Evolutionary conservation across 2,329 filamentous ascomycete species (phyloP).

Genomic region (Penicillium sp.): DNA sequence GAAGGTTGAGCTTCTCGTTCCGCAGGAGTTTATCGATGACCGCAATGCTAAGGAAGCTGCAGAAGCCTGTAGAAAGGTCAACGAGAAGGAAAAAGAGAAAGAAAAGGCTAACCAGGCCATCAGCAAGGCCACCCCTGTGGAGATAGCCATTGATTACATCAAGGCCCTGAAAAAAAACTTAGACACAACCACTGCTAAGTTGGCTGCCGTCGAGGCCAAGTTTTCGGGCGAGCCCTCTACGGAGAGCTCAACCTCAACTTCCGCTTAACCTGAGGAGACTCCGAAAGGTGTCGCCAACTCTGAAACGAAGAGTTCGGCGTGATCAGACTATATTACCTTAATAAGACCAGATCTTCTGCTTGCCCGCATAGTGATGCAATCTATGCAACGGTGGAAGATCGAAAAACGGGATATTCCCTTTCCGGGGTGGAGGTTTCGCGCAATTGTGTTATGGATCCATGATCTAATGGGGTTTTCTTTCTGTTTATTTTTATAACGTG

Average conservation of each 20-base stretch:
- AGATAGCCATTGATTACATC: conserved; percentile 92
- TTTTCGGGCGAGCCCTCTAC: conserved; percentile 4
- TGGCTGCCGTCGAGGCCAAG: conserved; percentile 55
- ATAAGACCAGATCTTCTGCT: background rate
- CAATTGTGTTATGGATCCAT: background rate
- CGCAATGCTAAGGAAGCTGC: conserved; percentile 32
- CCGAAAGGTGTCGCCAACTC: background rate
- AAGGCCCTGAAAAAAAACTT: conserved; percentile 70
- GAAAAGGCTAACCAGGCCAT: conserved; percentile 49
- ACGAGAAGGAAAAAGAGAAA: conserved; percentile 45
- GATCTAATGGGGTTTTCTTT: background rate
- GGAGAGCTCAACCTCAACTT: background rate
- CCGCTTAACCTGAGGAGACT: background rate
- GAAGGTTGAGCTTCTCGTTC: conserved; percentile 81
- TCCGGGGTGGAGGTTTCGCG: background rate
- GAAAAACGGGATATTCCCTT: background rate
- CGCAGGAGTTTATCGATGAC: conserved; percentile 44
- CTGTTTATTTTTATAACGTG: background rate
- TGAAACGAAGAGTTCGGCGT: background rate
- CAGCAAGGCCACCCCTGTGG: conserved; percentile 95
- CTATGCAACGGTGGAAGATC: background rate
- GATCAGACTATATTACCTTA: background rate
- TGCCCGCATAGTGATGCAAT: background rate
- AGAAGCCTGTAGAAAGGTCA: conserved; percentile 32
- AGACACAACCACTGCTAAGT: conserved; percentile 53